Base-by-base conservation (phyloP, 495 filamentous ascomycete genomes). In the Sordaria brevicollis region DNA sequence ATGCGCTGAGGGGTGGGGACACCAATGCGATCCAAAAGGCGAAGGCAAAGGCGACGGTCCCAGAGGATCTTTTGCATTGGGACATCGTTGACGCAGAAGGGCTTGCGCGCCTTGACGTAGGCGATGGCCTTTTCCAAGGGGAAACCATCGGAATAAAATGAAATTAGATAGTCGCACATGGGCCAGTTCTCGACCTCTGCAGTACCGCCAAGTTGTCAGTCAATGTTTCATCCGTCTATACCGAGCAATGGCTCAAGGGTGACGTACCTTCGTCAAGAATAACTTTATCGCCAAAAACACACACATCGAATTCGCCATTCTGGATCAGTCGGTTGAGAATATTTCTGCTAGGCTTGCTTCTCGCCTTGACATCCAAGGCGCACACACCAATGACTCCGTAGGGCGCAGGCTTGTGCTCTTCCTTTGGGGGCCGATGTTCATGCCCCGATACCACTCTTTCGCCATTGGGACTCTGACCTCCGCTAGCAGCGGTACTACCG, bases 1-100 rank as follows among this genome's bases (percentile, higher is more conserved):
- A 99, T 74, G 66, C 96, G 86, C 73, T 89, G 89, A 2, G 96
- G 95, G 1, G 93, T 97, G 3, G 92, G 90, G 2, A 99, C 93
- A 65, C 90, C 86, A 77, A 97, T 92, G 65, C 89, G 87, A 77
- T 98, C 95, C 66, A 99, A 81, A 36, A 99, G 91, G 41, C 84
- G 87, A 62, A 99, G 83, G 71, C 95, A 97, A 19, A 97, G 83
- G 49, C 95, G 89, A 34, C 95, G 89, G 80, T 99, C 95, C 95
- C 95, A 99, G 21, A 99, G 82, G 19, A 99, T 89, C 82, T 95
- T 96, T 79, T 99, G 95, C 95, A 99, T 97, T 3, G 92, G 92
- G 66, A 99, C 81, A 75, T 99, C 94, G 79, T 99, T 99, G 76
- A 99, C 92, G 76, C 93, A 97, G 71, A 97, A 97, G 11, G 95